Evolutionary conservation across 345 rosid genomes (phyloP).

Genomic region (Bruguiera sexangula): DNA sequence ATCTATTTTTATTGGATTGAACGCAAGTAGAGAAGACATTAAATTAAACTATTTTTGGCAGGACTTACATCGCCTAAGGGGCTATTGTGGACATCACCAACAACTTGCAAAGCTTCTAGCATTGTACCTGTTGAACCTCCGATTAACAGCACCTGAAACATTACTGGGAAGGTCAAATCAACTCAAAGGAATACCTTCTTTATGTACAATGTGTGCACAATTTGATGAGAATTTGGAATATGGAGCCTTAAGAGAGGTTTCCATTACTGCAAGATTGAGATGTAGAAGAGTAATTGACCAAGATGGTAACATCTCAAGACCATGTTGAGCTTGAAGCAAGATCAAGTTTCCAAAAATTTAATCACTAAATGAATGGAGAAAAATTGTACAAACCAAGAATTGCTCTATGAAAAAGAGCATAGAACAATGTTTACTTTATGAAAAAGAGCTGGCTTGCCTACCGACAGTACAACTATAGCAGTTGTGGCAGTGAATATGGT

Average conservation of each 20-base stretch:
- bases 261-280: not conserved
- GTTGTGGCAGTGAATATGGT: constrained; percentile 97
- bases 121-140: constrained; percentile 99
- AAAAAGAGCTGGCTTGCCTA: constrained; percentile 28
- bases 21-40: not conserved
- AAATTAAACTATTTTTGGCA: not conserved
- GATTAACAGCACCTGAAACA: constrained; percentile 69
- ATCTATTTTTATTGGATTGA: not conserved
- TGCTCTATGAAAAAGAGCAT: no score
- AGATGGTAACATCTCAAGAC: no score
- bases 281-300: no score
- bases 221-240: no score
- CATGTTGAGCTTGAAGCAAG: no score
- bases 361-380: no score
- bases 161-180: constrained; percentile 10
- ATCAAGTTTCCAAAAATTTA: no score
- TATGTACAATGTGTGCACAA: not conserved
- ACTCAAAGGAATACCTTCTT: constrained; percentile 6
- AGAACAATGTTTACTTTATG: constrained; percentile 7
- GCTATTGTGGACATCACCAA: constrained; percentile 70
- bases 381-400: no score
- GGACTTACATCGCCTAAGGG: constrained; percentile 68
- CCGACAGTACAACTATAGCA: constrained; percentile 93
- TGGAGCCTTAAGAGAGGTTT: not conserved
- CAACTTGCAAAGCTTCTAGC: constrained; percentile 92